These are phyloP conservation scores for Lunasporangiospora selenospora DNA, from an alignment of 192 early-diverging fungal species.

Conservation along the genomic window DNA sequence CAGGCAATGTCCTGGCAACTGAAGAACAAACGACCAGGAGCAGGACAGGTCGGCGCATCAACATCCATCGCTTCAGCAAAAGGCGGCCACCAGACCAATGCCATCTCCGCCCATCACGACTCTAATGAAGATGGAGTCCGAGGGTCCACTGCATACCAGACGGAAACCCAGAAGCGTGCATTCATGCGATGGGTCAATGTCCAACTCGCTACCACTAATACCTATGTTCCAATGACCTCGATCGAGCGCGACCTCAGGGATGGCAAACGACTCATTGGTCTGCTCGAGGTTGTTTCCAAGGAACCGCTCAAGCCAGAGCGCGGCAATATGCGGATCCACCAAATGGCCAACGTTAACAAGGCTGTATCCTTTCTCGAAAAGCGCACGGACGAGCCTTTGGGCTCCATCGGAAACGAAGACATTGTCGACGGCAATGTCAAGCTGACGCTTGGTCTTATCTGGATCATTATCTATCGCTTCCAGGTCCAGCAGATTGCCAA, in stretches of 20 bases:
- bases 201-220: constrained; percentile 50
- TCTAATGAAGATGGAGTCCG: constrained; percentile 50
- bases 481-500: constrained; percentile 58
- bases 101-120: constrained; percentile 27
- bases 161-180: constrained; percentile 56
- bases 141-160: constrained; percentile 53
- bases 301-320: constrained; percentile 74
- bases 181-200: constrained; percentile 69
- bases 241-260: constrained; percentile 68
- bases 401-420: constrained; percentile 78
- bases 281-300: constrained; percentile 76
- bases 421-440: constrained; percentile 82
- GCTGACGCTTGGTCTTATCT: constrained; percentile 61
- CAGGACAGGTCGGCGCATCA: neutral
- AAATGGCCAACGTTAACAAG: constrained; percentile 78
- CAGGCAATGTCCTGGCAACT: constrained; percentile 44
- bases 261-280: constrained; percentile 73
- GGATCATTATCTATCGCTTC: constrained; percentile 63
- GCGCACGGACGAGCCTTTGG: constrained; percentile 48
- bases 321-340: constrained; percentile 80
- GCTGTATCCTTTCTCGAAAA: constrained; percentile 70
- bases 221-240: constrained; percentile 51
- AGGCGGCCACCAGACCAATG: neutral
- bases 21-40: constrained; percentile 35
- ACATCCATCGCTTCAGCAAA: neutral